Evolutionary conservation across 2,329 filamentous ascomycete genomes (phyloP).

Genomic region (Aspergillus cejpii): DNA sequence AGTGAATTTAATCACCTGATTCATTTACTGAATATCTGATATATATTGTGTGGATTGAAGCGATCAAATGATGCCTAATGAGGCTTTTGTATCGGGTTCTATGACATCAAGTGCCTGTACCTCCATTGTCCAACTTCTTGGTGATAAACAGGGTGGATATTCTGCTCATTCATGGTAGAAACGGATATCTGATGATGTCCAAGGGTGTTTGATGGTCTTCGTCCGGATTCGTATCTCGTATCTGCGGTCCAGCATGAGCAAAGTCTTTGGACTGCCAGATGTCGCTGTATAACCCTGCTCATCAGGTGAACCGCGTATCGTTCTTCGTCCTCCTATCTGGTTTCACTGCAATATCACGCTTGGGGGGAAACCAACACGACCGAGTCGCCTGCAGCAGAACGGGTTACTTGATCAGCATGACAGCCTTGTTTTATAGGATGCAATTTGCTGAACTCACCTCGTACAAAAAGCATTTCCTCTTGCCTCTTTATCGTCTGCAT

Average conservation of each 20-base stretch:
- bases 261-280: neutral
- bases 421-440: neutral
- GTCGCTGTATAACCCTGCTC: neutral
- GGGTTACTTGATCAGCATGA: constrained; percentile 18
- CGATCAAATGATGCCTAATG: neutral
- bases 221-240: neutral
- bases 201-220: neutral
- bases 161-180: neutral
- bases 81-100: neutral
- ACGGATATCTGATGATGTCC: neutral
- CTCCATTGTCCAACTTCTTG: neutral
- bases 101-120: neutral
- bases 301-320: constrained; percentile 6
- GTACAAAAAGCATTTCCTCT: constrained; percentile 96
- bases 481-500: constrained; percentile 85
- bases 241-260: neutral
- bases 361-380: constrained; percentile 66
- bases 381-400: constrained; percentile 54
- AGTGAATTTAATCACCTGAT: neutral
- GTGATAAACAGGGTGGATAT: neutral
- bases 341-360: constrained; percentile 30
- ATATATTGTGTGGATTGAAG: neutral
- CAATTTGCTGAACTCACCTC: constrained; percentile 57
- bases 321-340: constrained; percentile 15
- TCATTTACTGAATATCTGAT: neutral